Percentiles rank a stretch among this genome's conserved stretches.
Evolutionary conservation across 2,329 filamentous ascomycete genomes (phyloP).

Genomic region (Diaporthe vexans): DNA sequence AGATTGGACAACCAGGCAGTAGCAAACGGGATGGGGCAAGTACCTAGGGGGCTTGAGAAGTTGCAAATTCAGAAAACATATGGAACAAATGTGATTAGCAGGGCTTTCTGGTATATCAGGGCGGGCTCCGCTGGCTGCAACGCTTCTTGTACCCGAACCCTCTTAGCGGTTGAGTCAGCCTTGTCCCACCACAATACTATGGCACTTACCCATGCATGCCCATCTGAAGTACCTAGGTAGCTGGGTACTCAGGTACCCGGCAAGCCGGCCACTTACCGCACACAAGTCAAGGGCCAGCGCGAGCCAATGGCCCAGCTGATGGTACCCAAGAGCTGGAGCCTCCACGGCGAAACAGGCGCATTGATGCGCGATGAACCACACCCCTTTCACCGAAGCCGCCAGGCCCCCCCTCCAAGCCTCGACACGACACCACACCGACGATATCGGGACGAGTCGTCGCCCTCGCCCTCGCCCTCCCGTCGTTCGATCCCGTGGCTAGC

Average conservation of each 20-base stretch:
- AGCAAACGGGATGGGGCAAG: neutral
- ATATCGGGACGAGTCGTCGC: slow-evolving; percentile 21
- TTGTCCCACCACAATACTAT: too few relatives aligned
- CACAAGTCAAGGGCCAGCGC: neutral
- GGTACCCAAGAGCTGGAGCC: slow-evolving; percentile 2
- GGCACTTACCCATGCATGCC: neutral
- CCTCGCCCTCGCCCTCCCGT: slow-evolving; percentile 1
- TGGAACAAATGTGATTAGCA: too few relatives aligned
- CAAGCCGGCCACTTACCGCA: neutral
- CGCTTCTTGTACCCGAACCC: too few relatives aligned
- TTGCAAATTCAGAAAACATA: too few relatives aligned
- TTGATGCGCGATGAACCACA: slow-evolving; percentile 24
- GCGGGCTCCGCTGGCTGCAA: too few relatives aligned
- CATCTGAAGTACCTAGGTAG: neutral
- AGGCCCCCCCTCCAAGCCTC: slow-evolving; percentile 8
- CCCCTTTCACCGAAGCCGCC: slow-evolving; percentile 20
- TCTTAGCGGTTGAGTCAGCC: neutral
- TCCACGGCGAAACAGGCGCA: slow-evolving; percentile 29
- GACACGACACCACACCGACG: slow-evolving; percentile 31
- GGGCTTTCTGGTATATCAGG: too few relatives aligned
- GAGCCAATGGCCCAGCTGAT: neutral
- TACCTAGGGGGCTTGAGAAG: too few relatives aligned
- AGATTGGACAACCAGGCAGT: neutral
- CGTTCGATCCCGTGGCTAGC: slow-evolving; percentile 15
- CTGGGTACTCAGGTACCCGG: slow-evolving; percentile 1